A percentile compares a stretch with the other conserved stretches of the same genome.
Evolutionary conservation across 2,329 filamentous ascomycete genomes (phyloP).

Genomic region (Raffaelea albimanens): DNA sequence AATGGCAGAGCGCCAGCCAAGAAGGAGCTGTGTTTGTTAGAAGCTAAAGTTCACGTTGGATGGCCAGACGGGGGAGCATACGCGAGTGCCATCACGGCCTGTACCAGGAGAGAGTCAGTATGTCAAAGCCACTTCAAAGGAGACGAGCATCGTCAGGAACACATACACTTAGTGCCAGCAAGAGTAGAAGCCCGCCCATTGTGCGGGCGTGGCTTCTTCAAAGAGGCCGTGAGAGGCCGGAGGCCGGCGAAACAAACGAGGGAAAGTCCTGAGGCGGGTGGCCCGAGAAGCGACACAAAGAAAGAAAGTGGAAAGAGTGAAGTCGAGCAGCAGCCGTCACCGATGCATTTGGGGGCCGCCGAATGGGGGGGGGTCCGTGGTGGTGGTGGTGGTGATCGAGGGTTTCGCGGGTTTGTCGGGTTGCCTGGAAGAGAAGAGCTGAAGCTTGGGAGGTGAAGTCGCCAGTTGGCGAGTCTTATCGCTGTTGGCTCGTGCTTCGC

Average conservation of each 20-base stretch:
- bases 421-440: too few species aligned
- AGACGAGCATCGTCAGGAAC: background rate
- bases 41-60: background rate
- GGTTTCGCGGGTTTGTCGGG: too few species aligned
- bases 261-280: background rate
- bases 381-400: too few species aligned
- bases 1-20: conserved; percentile 84
- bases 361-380: too few species aligned
- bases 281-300: background rate
- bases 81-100: conserved; percentile 52
- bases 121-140: too few species aligned
- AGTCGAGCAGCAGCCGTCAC: background rate
- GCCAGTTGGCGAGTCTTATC: too few species aligned
- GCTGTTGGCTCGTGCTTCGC: too few species aligned
- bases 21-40: conserved; percentile 59
- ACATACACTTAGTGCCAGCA: conserved; percentile 23
- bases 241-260: background rate
- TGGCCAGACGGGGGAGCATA: conserved; percentile 24
- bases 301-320: background rate
- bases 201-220: conserved; percentile 3
- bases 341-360: conserved; percentile 2
- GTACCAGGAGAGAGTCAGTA: background rate
- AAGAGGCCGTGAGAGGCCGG: background rate
- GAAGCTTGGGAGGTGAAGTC: too few species aligned
- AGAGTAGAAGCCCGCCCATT: conserved; percentile 25